These are phyloP conservation scores for Mycena latifolia DNA, from an alignment of 768 basidiomycete genomes.

Conservation along the genomic window DNA sequence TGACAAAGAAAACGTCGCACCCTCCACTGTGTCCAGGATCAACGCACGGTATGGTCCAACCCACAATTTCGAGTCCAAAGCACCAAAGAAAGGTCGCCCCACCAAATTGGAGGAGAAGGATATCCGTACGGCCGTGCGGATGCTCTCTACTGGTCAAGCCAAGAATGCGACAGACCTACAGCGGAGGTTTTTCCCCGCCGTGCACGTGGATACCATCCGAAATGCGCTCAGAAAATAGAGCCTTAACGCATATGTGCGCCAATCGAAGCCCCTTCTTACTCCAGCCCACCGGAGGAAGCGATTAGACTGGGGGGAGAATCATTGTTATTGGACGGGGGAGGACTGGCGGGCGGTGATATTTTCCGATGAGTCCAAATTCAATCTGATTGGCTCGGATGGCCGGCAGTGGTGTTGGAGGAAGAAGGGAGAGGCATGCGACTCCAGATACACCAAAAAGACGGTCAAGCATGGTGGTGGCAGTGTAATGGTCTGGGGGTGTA, in stretches of 20 bases:
- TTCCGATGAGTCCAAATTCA: conserved; percentile 15
- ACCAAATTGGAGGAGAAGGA: conserved; percentile 4
- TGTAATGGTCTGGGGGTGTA: conserved; percentile 2
- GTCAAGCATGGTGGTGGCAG: conserved; percentile 1
- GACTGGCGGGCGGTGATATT: conserved; percentile 18
- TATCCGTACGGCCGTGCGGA: neutral
- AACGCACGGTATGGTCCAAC: neutral
- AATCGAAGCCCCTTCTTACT: neutral
- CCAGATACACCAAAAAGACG: conserved; percentile 6
- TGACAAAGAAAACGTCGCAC: conserved; percentile 6
- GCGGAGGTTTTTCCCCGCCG: conserved; percentile 2
- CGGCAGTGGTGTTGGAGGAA: conserved; percentile 7
- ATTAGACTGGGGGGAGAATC: neutral
- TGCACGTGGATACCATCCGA: conserved; percentile 6
- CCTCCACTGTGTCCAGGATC: conserved; percentile 9
- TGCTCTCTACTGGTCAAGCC: neutral
- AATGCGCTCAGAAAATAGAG: conserved; percentile 2
- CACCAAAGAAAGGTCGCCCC: neutral
- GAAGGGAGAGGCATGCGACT: neutral
- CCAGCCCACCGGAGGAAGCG: conserved; percentile 9
- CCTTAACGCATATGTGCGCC: neutral
- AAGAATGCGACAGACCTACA: conserved; percentile 13
- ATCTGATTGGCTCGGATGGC: conserved; percentile 9
- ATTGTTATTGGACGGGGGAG: conserved; percentile 12
- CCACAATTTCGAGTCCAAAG: neutral